Percentiles rank a stretch among this genome's conserved stretches.
These are phyloP conservation scores for Aureobasidium uvarum DNA, from an alignment of 2,329 filamentous ascomycete species.

Conservation along the genomic window DNA sequence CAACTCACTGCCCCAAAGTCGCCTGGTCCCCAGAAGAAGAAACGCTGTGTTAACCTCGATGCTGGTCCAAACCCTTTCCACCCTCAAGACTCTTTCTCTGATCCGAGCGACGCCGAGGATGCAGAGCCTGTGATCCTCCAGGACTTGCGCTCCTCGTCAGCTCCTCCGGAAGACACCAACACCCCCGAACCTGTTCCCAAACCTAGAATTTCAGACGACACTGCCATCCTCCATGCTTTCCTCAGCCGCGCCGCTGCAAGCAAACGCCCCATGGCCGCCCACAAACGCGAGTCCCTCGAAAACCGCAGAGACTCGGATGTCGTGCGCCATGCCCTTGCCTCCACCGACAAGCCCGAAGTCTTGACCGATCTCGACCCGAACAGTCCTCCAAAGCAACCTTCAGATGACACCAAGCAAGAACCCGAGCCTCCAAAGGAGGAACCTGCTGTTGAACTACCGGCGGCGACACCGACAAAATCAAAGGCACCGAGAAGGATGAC, in stretches of 20 bases:
- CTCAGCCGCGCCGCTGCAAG: conserved; percentile 50
- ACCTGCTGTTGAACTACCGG: not conserved
- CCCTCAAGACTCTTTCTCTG: not conserved
- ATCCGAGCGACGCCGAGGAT: conserved; percentile 19
- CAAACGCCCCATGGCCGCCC: conserved; percentile 40
- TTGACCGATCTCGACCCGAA: conserved; percentile 51
- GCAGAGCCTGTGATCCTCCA: not conserved
- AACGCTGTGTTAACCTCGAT: conserved; percentile 10
- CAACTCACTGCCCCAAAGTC: not conserved
- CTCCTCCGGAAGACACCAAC: conserved; percentile 38
- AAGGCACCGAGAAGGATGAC: conserved; percentile 12
- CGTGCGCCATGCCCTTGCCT: conserved; percentile 48
- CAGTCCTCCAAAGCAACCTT: conserved; percentile 37
- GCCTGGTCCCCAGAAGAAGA: conserved; percentile 18
- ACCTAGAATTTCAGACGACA: conserved; percentile 47
- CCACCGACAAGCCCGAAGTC: conserved; percentile 42
- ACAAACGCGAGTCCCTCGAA: conserved; percentile 45
- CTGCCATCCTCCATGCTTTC: conserved; percentile 51
- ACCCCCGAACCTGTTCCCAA: conserved; percentile 30
- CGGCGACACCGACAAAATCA: not conserved
- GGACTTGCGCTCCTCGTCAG: conserved; percentile 32
- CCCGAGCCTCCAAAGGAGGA: not conserved
- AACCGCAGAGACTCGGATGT: conserved; percentile 50
- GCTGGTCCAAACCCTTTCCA: conserved; percentile 2
- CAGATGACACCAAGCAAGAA: not conserved